These are phyloP conservation scores for Stephanocyclus meneghinianus DNA, from an alignment of 352 stramenopile species.

Conservation along the genomic window DNA sequence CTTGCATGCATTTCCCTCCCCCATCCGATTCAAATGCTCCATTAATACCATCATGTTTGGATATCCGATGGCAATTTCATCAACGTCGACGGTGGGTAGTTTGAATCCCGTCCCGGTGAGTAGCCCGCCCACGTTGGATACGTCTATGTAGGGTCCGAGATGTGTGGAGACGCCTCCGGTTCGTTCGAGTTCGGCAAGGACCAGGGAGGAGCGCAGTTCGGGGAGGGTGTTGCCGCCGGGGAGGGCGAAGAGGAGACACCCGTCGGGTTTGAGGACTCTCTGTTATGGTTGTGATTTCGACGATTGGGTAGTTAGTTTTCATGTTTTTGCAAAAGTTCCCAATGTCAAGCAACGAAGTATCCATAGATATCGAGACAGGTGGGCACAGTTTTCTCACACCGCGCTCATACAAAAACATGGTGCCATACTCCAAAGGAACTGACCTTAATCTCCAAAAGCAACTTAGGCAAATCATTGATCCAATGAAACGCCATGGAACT, in stretches of 20 bases:
- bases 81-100: slow-evolving; percentile 95
- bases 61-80: slow-evolving; percentile 93
- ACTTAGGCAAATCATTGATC: slow-evolving; percentile 92
- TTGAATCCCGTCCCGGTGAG: slow-evolving; percentile 90
- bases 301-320: background rate
- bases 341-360: no score
- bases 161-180: slow-evolving; percentile 92
- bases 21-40: slow-evolving; percentile 91
- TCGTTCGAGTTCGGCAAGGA: slow-evolving; percentile 92
- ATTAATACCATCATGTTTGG: slow-evolving; percentile 93
- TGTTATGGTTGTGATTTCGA: background rate
- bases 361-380: no score
- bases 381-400: background rate
- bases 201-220: slow-evolving; percentile 90
- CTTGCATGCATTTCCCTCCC: slow-evolving; percentile 92
- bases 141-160: slow-evolving; percentile 93
- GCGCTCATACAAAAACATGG: background rate
- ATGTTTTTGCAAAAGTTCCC: background rate
- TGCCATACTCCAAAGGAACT: background rate
- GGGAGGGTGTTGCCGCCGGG: slow-evolving; percentile 93
- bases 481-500: slow-evolving; percentile 93
- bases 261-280: slow-evolving; percentile 93
- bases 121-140: slow-evolving; percentile 92
- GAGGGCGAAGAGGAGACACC: slow-evolving; percentile 94
- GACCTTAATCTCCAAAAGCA: slow-evolving; percentile 71